These are phyloP conservation scores for Diplodia scrobiculata DNA, from an alignment of 2,329 filamentous ascomycete species.

Conservation along the genomic window DNA sequence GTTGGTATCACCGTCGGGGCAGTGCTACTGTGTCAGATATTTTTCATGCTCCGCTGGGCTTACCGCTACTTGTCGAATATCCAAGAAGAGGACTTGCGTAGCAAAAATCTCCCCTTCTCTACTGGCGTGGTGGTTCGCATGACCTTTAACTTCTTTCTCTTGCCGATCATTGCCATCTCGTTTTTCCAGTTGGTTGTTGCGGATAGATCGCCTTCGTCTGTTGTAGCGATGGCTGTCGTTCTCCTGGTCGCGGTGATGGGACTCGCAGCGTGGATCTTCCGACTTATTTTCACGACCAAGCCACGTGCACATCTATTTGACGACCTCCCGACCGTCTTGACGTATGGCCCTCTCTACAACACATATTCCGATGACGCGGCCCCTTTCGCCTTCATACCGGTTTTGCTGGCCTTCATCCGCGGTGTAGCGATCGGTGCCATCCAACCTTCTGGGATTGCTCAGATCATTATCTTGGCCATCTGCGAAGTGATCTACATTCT, in stretches of 20 bases:
- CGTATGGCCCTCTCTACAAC: slow-evolving; percentile 94
- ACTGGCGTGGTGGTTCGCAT: slow-evolving; percentile 66
- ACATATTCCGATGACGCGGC: slow-evolving; percentile 94
- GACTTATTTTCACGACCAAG: slow-evolving; percentile 75
- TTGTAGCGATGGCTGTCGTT: slow-evolving; percentile 73
- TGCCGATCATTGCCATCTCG: slow-evolving; percentile 83
- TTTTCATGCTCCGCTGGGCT: slow-evolving; percentile 75
- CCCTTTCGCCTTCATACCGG: slow-evolving; percentile 83
- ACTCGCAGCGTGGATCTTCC: slow-evolving; percentile 77
- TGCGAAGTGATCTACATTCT: slow-evolving; percentile 90
- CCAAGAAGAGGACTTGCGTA: slow-evolving; percentile 80
- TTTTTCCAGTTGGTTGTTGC: slow-evolving; percentile 88
- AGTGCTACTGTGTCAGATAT: slow-evolving; percentile 70
- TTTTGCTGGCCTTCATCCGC: slow-evolving; percentile 79
- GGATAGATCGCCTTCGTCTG: slow-evolving; percentile 64
- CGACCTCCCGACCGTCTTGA: slow-evolving; percentile 82
- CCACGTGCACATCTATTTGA: slow-evolving; percentile 89
- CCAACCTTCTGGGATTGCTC: slow-evolving; percentile 88
- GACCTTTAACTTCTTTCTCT: slow-evolving; percentile 87
- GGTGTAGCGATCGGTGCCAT: slow-evolving; percentile 90
- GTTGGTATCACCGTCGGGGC: slow-evolving; percentile 71
- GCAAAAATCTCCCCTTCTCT: slow-evolving; percentile 86
- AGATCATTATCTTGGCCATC: slow-evolving; percentile 87
- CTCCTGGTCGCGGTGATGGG: slow-evolving; percentile 72
- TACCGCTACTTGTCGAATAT: slow-evolving; percentile 70